Base-by-base conservation (phyloP, 371 early-diverging fungal species). In the Saksenaea oblongispora region DNA sequence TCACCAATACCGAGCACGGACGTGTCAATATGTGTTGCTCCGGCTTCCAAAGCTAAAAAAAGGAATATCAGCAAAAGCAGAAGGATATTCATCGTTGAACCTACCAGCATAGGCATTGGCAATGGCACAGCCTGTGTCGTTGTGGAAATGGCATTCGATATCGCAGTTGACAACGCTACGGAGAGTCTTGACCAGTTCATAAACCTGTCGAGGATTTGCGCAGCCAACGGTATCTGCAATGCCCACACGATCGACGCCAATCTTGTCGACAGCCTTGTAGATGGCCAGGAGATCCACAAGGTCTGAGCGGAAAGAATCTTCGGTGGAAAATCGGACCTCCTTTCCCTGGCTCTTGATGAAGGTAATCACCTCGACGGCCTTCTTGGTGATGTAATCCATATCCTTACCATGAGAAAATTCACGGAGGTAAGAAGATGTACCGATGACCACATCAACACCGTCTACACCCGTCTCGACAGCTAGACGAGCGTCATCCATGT, bases 151-250 rank as follows among this genome's bases (percentile, higher is more conserved):
- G 75, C 93, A 92, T 78, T 97, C 97, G 64, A 97, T 97, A 71
- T 97, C 97, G 73, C 96, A 95, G 62, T 90, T 91, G 41, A 97
- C 95, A 36, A 95, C 93, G 58, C 89, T 84, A 60, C 97, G 89
- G 24, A 97, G 83, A 15, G 95, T 97, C 69, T 90, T 85, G 64
- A 97, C 95, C 37, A 97, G 87, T 64, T 97, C 96, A 64, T 94
- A 95, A 17, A 97, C 97, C 82, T 97, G 97, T 54, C 94, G 90
- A 51, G 97, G 96, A 74, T 93, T 92, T 55, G 97, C 97, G 64
- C 95, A 95, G 11, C 97, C 97, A 35, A 97, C 97, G 4, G 97
- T 97, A 76, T 97, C 97, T n/a, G 97, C 97, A 74, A 97, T 94
- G 63, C 97, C 97, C 57, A 97, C 97, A 57, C 97, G 91, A 84